phyloP scores from a whole-genome alignment of 129 eudicot species.

The Heracleum sosnowskyi region DNA sequence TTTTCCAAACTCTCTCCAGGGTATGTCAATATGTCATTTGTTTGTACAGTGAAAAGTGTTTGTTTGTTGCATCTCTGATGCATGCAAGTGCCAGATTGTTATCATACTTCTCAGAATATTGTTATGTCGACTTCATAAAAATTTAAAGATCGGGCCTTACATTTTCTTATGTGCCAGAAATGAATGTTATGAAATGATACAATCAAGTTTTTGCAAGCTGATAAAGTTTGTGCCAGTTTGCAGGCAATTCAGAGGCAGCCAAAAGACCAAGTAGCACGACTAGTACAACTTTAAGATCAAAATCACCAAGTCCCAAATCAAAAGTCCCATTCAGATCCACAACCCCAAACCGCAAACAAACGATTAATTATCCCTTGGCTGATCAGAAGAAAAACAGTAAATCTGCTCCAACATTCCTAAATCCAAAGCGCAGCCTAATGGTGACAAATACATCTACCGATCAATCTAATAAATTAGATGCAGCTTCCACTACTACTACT shows the following conservation, averaged over 20 bases:
- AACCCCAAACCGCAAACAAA: conserved; percentile 45
- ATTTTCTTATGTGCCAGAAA: not conserved
- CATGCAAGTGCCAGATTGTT: too few species aligned
- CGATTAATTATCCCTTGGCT: conserved; percentile 10
- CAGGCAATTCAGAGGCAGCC: conserved; percentile 40
- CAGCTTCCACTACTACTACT: conserved; percentile 8
- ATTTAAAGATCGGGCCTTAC: not conserved
- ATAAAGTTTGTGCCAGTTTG: conserved; percentile 39
- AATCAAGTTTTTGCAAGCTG: not conserved
- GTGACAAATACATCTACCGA: not conserved
- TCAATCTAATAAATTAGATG: conserved; percentile 16
- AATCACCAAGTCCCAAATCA: conserved; percentile 38
- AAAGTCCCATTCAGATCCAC: conserved; percentile 36
- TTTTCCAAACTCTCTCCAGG: conserved; percentile 62
- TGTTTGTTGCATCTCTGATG: too few species aligned
- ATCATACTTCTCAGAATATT: not conserved
- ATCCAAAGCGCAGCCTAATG: conserved; percentile 21
- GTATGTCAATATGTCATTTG: conserved; percentile 25
- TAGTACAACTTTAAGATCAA: conserved; percentile 17
- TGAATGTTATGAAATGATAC: not conserved
- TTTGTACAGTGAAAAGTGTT: too few species aligned
- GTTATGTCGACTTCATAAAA: not conserved
- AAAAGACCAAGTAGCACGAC: conserved; percentile 14
- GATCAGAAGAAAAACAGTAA: conserved; percentile 54
- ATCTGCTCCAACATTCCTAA: conserved; percentile 33